A percentile compares a stretch with the other conserved stretches of the same genome.
phyloP scores from a whole-genome alignment of 2,329 filamentous ascomycete species.

The Aspergillus proliferans region DNA sequence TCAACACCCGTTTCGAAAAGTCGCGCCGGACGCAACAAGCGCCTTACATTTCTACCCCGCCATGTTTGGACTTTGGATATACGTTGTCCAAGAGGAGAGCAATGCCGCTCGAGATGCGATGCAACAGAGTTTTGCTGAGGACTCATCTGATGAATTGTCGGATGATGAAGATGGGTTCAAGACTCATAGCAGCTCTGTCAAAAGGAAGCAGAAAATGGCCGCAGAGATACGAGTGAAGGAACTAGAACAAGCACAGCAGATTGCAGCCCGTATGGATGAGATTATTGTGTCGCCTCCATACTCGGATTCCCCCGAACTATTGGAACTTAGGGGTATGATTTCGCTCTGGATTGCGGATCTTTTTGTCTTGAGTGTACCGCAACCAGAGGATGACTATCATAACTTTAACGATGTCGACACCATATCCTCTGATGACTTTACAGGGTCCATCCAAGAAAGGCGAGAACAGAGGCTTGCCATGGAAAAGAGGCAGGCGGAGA shows the following conservation, averaged over 20 bases:
- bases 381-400: slow-evolving; percentile 11
- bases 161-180: slow-evolving; percentile 28
- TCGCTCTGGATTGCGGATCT: slow-evolving; percentile 71
- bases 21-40: slow-evolving; percentile 53
- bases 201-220: slow-evolving; percentile 26
- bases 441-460: slow-evolving; percentile 24
- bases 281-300: slow-evolving; percentile 65
- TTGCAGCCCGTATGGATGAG: slow-evolving; percentile 65
- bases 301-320: slow-evolving; percentile 58
- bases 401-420: slow-evolving; percentile 11
- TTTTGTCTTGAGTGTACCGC: slow-evolving; percentile 27
- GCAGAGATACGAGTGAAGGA: slow-evolving; percentile 45
- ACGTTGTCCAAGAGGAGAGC: slow-evolving; percentile 61
- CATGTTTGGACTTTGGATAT: slow-evolving; percentile 75
- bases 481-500: slow-evolving; percentile 26
- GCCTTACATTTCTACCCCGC: slow-evolving; percentile 75
- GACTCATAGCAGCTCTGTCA: slow-evolving; percentile 17
- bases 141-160: slow-evolving; percentile 19
- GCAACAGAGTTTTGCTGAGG: slow-evolving; percentile 16
- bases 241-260: slow-evolving; percentile 53
- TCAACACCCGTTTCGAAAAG: slow-evolving; percentile 65
- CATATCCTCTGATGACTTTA: slow-evolving; percentile 14
- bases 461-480: slow-evolving; percentile 28
- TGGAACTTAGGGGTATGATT: slow-evolving; percentile 67
- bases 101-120: slow-evolving; percentile 39